Evolutionary conservation across 2,329 filamentous ascomycete genomes (phyloP).

Genomic region (Colletotrichum orbiculare): DNA sequence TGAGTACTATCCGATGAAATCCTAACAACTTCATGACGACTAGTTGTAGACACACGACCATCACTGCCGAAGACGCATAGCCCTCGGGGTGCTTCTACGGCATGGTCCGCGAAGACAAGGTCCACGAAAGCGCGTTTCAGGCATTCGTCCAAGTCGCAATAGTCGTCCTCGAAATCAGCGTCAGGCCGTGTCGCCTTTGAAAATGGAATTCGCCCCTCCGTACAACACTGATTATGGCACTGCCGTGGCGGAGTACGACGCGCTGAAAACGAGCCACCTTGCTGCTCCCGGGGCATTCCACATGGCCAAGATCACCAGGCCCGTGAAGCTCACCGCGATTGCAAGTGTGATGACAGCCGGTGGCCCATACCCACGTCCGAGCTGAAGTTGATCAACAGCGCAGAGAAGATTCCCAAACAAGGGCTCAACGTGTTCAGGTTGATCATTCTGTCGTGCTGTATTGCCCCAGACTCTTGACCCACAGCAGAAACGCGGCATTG

Average conservation of each 20-base stretch:
- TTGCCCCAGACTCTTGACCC: conserved; percentile 65
- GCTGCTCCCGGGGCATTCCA: conserved; percentile 67
- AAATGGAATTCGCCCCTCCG: conserved; percentile 65
- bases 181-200: conserved; percentile 59
- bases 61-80: conserved; percentile 49
- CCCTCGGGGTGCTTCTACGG: conserved; percentile 56
- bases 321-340: conserved; percentile 61
- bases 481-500: conserved; percentile 59
- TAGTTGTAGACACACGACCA: conserved; percentile 43
- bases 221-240: conserved; percentile 64
- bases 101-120: conserved; percentile 58
- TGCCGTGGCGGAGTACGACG: conserved; percentile 59
- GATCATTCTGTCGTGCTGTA: conserved; percentile 61
- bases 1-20: conserved; percentile 27
- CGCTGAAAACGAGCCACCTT: conserved; percentile 63
- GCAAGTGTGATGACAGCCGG: conserved; percentile 66
- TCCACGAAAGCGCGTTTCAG: conserved; percentile 55
- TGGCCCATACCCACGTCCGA: conserved; percentile 64
- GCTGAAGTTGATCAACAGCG: conserved; percentile 63
- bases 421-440: conserved; percentile 63
- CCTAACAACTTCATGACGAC: conserved; percentile 40
- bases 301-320: conserved; percentile 61
- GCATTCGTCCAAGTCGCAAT: conserved; percentile 66
- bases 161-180: conserved; percentile 61
- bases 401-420: conserved; percentile 67